Evolutionary conservation across 2,329 filamentous ascomycete genomes (phyloP), one percentile per base, ranked within the genome.

Genomic region (Microdochium nivale): DNA sequence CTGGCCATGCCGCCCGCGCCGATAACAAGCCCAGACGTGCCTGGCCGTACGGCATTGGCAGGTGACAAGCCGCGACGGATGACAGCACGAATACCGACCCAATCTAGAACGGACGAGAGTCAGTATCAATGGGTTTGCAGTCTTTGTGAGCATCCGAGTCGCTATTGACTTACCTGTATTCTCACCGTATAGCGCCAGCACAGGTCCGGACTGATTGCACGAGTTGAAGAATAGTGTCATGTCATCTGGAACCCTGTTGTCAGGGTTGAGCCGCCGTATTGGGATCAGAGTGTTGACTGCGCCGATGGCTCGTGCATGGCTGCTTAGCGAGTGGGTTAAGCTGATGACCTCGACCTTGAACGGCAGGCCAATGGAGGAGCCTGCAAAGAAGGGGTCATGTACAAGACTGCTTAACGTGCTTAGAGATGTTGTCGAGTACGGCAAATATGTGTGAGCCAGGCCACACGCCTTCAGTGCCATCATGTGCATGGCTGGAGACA

Each of bases 401-500:
- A 86, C 79, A 2, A 88, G 70, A 21, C 80, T 75, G 55, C 78
- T 77, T n/a, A 90, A 70, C 11, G 80, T 79, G 35, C 80, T 77
- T 11, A 90, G 65, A 0, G 80, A 80, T 19, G 75, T 69, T 4
- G 83, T 82, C 49, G 87, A 84, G 52, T 81, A 75, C 1, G 81
- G 80, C n/a, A 73, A 68, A 61, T 88, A 90, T 5, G 74, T 66
- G 58, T 90, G 87, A 0, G 81, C 82, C 63, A 90, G 80, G 0
- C 86, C 87, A 56, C 81, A 86, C 1, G 76, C 78, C 50, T 75
- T 72, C 53, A 87, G 81, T 0, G 86, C 87, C 5, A 83, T 76
- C 51, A 83, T 87, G 64, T 91, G 87, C 86, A 90, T 90, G 7
- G 84, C 83, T 1, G 87, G 87, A 0, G 87, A 90, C 52, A 90